These are phyloP conservation scores for Cyclotella atomus DNA, from an alignment of 108 stramenopile genomes.

Conservation along the genomic window DNA sequence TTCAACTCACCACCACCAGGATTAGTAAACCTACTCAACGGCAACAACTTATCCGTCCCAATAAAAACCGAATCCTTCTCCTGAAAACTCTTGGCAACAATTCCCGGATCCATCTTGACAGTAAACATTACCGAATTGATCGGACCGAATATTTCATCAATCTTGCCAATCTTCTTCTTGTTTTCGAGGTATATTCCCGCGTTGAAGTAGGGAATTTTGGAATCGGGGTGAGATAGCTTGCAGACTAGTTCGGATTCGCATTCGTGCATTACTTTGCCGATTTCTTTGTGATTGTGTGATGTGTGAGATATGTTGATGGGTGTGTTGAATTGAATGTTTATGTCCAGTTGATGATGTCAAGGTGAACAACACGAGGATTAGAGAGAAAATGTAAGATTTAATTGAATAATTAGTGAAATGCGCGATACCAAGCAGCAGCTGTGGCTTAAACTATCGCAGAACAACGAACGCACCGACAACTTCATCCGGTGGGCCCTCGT, in stretches of 20 bases:
- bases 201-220: conserved; percentile 97
- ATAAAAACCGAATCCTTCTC: conserved; percentile 90
- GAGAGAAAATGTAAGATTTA: background rate
- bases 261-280: conserved; percentile 80
- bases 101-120: conserved; percentile 95
- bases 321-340: too few relatives aligned
- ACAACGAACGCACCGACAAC: conserved; percentile 64
- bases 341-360: too few relatives aligned
- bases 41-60: conserved; percentile 94
- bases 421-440: too few relatives aligned
- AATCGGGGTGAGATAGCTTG: conserved; percentile 68
- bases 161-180: conserved; percentile 97
- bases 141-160: conserved; percentile 98
- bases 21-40: conserved; percentile 91
- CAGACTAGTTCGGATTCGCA: conserved; percentile 87
- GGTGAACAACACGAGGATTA: background rate
- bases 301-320: background rate
- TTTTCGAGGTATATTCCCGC: conserved; percentile 98
- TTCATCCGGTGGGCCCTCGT: conserved; percentile 86
- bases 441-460: too few relatives aligned
- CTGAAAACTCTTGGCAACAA: conserved; percentile 90
- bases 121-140: conserved; percentile 94
- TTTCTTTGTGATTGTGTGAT: conserved; percentile 62
- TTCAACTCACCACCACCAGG: conserved; percentile 60
- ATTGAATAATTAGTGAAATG: background rate